phyloP scores from a whole-genome alignment of 306 rosid species.

The Cicer pinnatifidum region DNA sequence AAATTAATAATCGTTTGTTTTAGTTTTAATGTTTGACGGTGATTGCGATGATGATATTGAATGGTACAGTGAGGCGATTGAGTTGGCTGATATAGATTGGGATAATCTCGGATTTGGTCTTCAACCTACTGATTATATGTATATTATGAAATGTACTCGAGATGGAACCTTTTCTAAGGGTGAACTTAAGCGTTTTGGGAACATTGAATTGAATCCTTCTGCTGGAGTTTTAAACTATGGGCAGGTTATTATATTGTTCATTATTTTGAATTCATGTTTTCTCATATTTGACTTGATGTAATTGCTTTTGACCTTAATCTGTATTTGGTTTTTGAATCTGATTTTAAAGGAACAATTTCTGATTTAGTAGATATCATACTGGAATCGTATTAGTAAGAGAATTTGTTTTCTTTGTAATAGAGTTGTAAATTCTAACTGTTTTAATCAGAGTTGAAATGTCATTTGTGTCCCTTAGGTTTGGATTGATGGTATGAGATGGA shows the following conservation, averaged over 20 bases:
- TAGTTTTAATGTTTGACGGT: neutral
- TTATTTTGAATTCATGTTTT: neutral
- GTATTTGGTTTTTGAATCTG: neutral
- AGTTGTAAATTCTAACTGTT: neutral
- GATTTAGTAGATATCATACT: neutral
- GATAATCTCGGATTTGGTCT: conserved; percentile 88
- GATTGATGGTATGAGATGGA: no score
- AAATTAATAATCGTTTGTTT: neutral
- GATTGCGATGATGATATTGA: neutral
- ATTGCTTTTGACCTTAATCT: conserved; percentile 22
- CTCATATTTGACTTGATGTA: neutral
- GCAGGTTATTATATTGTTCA: conserved; percentile 57
- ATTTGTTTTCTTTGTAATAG: conserved; percentile 1
- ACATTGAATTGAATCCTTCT: conserved; percentile 85
- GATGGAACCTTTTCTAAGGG: conserved; percentile 75
- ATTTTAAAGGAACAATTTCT: conserved; percentile 7
- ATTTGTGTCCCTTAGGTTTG: neutral
- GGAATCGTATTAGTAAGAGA: neutral
- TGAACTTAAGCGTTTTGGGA: conserved; percentile 84
- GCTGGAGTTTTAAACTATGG: conserved; percentile 93
- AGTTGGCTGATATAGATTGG: conserved; percentile 79
- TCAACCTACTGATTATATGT: conserved; percentile 86
- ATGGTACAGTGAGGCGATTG: conserved; percentile 52
- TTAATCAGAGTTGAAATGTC: conserved; percentile 15
- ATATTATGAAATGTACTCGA: conserved; percentile 67